Evolutionary conservation across 148 eudicot genomes (phyloP), one percentile per base, ranked within the genome.

Genomic region (Rhododendron ovatum): DNA sequence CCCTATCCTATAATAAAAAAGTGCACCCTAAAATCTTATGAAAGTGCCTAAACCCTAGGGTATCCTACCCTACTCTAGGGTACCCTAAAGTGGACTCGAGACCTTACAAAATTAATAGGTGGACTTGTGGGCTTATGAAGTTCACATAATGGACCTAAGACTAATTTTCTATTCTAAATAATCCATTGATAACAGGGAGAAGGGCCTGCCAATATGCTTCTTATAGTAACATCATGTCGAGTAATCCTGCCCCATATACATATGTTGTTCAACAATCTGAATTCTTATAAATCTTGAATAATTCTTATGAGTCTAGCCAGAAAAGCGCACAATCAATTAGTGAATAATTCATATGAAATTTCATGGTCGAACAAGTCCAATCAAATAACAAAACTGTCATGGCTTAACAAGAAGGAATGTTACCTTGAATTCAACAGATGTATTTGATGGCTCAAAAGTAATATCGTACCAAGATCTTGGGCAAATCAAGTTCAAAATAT

Each of bases 401-500:
- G 30, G 75, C 47, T 57, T 85, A 86, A 79, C 51, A 37, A 47
- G 74, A 11, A 45, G 88, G 24, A 75, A 81, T 5, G 47, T 37
- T 89, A 98, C 99, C 99, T 94, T 95, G 89, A 97, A 98, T 86
- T 94, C 97, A 76, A 92, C 98, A 86, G 91, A 88, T 4, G 95
- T 91, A 90, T 91, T 94, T 17, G 94, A 93, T 69, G 89, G 91
- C 83, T 92, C 99, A 87, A 93, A 91, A 85, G 88, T 88, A 61
- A 92, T 67, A 89, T 92, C 94, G 85, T 95, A 95, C 47, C 86
- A 91, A 87, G 92, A 92, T 82, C 90, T 90, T 53, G 96, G 96
- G 87, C 98, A 98, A 50, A 84, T 80, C 45, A 98, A 89, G 87
- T 98, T 94, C 89, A 98, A 89, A 91, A 94, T 89, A 89, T 93